These are phyloP conservation scores for Thalassiosira sp. DNA, from an alignment of 352 stramenopile genomes.

Conservation along the genomic window DNA sequence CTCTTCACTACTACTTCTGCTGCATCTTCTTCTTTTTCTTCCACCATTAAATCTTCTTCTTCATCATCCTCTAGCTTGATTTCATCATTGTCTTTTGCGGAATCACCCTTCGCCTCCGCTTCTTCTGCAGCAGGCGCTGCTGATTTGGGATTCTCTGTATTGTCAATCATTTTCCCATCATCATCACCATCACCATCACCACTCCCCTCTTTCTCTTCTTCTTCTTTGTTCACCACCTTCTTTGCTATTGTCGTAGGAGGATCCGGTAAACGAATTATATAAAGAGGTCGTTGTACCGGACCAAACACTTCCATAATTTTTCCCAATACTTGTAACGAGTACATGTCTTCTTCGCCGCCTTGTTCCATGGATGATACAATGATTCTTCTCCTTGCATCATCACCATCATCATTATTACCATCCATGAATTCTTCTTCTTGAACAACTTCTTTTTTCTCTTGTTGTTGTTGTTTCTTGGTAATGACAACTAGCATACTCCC, in stretches of 20 bases:
- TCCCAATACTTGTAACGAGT: slow-evolving; percentile 60
- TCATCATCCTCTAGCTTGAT: not conserved
- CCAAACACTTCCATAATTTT: slow-evolving; percentile 82
- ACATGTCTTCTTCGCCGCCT: slow-evolving; percentile 15
- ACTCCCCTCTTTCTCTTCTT: not conserved
- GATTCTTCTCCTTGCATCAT: slow-evolving; percentile 16
- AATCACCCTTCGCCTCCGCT: not conserved
- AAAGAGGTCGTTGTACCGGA: slow-evolving; percentile 72
- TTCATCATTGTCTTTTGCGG: slow-evolving; percentile 9
- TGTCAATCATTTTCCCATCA: no score
- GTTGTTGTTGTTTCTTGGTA: not conserved
- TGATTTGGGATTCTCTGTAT: no score
- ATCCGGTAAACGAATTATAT: slow-evolving; percentile 68
- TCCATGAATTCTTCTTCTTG: no score
- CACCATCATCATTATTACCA: not conserved
- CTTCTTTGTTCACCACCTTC: not conserved
- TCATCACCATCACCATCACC: not conserved
- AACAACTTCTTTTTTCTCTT: no score
- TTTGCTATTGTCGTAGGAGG: slow-evolving; percentile 23
- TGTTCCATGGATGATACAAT: slow-evolving; percentile 23
- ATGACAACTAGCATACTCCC: slow-evolving; percentile 66
- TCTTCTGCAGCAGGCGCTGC: no score
- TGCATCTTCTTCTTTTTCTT: not conserved
- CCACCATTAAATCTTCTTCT: not conserved
- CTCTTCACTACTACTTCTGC: not conserved